Evolutionary conservation across 257 asterid genomes (phyloP), one percentile per base, ranked within the genome.

Genomic region (Primulina huaijiensis): DNA sequence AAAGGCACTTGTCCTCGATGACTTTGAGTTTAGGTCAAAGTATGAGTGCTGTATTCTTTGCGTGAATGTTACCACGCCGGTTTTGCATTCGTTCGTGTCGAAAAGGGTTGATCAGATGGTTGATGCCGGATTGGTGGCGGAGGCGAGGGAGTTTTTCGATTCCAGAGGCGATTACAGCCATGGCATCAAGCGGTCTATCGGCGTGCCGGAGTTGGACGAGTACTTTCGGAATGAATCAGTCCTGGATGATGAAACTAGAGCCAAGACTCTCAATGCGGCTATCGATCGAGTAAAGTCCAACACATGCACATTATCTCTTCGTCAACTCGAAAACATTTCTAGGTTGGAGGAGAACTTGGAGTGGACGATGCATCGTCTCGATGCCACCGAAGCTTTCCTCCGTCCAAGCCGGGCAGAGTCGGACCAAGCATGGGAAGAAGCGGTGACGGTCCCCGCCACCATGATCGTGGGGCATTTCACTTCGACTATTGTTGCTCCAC

Each of bases 171-270:
- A 88, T 35, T 88, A 88, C 58, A 60, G 70, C 2, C 67, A 40
- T 2, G 95, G 95, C 4, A 76, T 88, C 8, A 46, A 82, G 33
- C 81, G 86, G 0, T 84, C 91, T 0, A 88, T 88, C 3, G 95
- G 95, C 3, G 80, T 83, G 0, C 91, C 95, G 0, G 95, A 88
- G 70, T 20, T 88, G 80, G 89, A 85, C 33, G 78, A 74, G 27
- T 80, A 21, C 60, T 83, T 83, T 52, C 70, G 88, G n/a, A 53
- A 53, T n/a, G 78, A 64, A 17, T 17, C 23, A 0, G 37, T 21
- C 3, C 70, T 43, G 6, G 83, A 76, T 8, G 77, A 61, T 5
- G 74, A 7, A 37, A 74, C 68, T 0, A 57, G 72, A 58, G 72
- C 25, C 19, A 57, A 17, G 38, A 67, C 80, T 70, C 82, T 82